Evolutionary conservation across 1,284 basidiomycete species (phyloP), one percentile per base, ranked within the genome.

Genomic region (Irpex lacteus): DNA sequence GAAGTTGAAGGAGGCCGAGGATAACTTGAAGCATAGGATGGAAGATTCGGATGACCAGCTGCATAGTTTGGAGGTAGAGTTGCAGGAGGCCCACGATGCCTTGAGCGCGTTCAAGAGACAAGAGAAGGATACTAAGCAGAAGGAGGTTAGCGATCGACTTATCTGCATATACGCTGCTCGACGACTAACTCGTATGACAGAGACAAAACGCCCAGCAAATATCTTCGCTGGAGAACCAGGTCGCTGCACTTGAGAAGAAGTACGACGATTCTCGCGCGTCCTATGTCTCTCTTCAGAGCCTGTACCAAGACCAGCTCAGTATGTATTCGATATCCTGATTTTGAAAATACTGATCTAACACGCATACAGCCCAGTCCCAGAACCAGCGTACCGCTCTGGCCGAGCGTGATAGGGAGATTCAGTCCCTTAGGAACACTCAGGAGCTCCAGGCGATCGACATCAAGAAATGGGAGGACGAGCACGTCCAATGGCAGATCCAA

Each of bases 251-350:
- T 52, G 86, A 88, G 65, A 89, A 89, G 72, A 81, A 78, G 21
- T 77, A 95, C 37, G 92, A 95, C 54, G 84, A 82, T 40, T 83
- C 90, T 15, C 87, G 88, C 60, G 74, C 82, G 15, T 85, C 87
- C 18, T 93, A 95, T 71, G 82, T 85, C 63, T 87, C 82, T 67
- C 78, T 96, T 68, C 90, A 95, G 72, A 89, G 88, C 70, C 92
- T 92, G 72, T 96, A 96, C 70, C 86, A 89, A 69, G 91, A 95
- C 71, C 94, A 96, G 74, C 91, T 89, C 68, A 74, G 91, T 92
- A 72, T 50, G 89, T 15, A 50, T 53, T 50, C 44, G 11, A 36
- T 19, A 37, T 34, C 59, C 11, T 52, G 13, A 8, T 15, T 18
- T 11, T 40, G 55, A 64, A 13, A 38, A 44, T 32, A 11, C 32